Base-by-base conservation (phyloP, 2,329 filamentous ascomycete species). In the Chaetomiaceae sp. region DNA sequence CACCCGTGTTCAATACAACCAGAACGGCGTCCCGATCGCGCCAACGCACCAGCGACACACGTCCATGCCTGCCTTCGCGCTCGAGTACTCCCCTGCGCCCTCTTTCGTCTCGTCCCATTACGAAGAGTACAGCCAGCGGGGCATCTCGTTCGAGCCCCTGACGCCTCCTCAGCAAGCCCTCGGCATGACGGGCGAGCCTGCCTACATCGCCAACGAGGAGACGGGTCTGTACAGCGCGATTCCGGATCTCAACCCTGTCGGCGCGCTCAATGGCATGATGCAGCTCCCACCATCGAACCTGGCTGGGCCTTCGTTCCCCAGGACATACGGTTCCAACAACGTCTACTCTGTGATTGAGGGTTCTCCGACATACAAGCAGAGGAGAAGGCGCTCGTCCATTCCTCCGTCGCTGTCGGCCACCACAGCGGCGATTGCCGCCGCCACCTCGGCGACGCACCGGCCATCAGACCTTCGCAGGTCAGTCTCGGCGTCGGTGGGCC, bases 51-150 rank as follows among this genome's bases (percentile, higher is more conserved):
- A 95, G 66, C 85, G 93, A 47, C 91, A 97, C 69, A 86, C 90
- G 51, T 98, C 93, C n/a, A 96, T 98, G 89, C 93, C 93, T 40
- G 86, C 89, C 17, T 98, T 95, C 65, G 78, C 72, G 38, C 84
- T 97, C 66, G 93, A 98, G 68, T 98, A 97, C 73, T 98, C 93
- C 14, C 93, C 93, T 43, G 93, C 93, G 0, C 93, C 93, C 2
- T 97, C 93, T 1, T 97, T 97, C 62, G 90, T 95, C 42, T 97
- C 93, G n/a, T 97, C 93, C 1, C 90, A 96, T 61, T 95, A 91
- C 60, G 93, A 97, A 64, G 91, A 97, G 65, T 98, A 96, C 74
- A 95, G 88, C 78, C 91, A 90, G 64, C 86, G 93, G 48, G 93
- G 89, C 42, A 82, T 97, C 60, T 97, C 91, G 3, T 98, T 91